phyloP scores from a whole-genome alignment of 192 early-diverging fungal genomes.

The Coemansia sp. region DNA sequence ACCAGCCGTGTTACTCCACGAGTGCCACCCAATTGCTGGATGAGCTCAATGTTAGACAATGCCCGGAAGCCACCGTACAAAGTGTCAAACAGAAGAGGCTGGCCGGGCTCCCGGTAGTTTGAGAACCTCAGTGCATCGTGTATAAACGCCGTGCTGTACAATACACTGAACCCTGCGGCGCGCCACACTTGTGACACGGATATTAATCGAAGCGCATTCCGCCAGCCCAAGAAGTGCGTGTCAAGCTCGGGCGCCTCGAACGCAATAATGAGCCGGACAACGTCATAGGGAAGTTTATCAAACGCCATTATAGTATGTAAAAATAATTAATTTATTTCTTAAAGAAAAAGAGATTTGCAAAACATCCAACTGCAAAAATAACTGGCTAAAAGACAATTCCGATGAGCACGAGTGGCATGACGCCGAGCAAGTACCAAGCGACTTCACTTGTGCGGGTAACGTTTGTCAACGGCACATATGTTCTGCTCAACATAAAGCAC shows the following conservation, averaged over 20 bases:
- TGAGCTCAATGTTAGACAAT: background rate
- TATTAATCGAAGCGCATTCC: background rate
- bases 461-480: slow-evolving; percentile 11
- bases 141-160: background rate
- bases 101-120: background rate
- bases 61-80: background rate
- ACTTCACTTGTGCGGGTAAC: slow-evolving; percentile 9
- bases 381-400: slow-evolving; percentile 6
- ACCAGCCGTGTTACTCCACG: background rate
- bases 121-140: background rate
- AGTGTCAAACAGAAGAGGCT: background rate
- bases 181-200: background rate
- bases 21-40: background rate
- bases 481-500: slow-evolving; percentile 15
- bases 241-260: background rate
- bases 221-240: background rate
- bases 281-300: background rate
- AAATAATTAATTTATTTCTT: background rate
- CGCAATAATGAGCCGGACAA: background rate
- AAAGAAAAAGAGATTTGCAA: too few species aligned
- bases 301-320: background rate
- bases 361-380: background rate
- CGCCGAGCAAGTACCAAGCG: slow-evolving; percentile 11
- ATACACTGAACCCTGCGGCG: background rate
- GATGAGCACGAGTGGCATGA: slow-evolving; percentile 12